Conservation (phyloP, 1,139 yeast genomes). For the Magnusiomyces ingens region DNA sequence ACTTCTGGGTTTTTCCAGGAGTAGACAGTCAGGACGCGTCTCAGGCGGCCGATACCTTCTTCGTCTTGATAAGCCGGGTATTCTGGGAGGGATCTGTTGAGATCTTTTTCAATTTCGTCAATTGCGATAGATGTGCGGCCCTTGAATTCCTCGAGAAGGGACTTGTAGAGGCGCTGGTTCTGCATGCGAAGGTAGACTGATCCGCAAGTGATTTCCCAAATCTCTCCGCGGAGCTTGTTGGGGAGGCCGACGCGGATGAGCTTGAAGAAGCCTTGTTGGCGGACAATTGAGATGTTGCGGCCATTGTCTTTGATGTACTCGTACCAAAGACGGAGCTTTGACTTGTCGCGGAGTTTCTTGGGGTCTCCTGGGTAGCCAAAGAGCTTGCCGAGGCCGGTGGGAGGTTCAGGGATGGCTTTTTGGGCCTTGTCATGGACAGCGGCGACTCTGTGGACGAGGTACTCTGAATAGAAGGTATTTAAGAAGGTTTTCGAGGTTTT, state of each 20-base stretch:
- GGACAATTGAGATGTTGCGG: slow-evolving; percentile 66
- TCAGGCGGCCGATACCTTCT: slow-evolving; percentile 76
- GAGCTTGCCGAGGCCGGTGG: slow-evolving; percentile 76
- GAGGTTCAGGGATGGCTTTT: slow-evolving; percentile 41
- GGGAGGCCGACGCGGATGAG: slow-evolving; percentile 88
- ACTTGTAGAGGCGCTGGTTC: slow-evolving; percentile 52
- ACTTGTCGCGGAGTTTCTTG: slow-evolving; percentile 65
- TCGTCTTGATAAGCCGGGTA: slow-evolving; percentile 85
- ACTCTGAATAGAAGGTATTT: slow-evolving; percentile 77
- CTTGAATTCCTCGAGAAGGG: slow-evolving; percentile 51
- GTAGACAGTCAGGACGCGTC: slow-evolving; percentile 86
- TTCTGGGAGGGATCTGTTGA: slow-evolving; percentile 90
- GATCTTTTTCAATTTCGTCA: slow-evolving; percentile 94
- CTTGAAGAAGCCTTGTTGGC: slow-evolving; percentile 72
- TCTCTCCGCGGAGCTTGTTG: slow-evolving; percentile 84
- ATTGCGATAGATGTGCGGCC: slow-evolving; percentile 72
- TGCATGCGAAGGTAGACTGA: slow-evolving; percentile 69
- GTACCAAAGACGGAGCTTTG: slow-evolving; percentile 89
- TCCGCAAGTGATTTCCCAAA: slow-evolving; percentile 92
- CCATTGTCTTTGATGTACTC: slow-evolving; percentile 83
- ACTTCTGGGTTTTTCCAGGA: slow-evolving; percentile 97
- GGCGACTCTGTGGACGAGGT: slow-evolving; percentile 43
- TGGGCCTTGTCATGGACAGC: slow-evolving; percentile 27
- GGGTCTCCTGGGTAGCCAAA: slow-evolving; percentile 91
- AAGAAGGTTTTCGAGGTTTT: slow-evolving; percentile 53